Base-by-base conservation (phyloP, 2,329 filamentous ascomycete genomes). In the Cytospora chrysosperma region DNA sequence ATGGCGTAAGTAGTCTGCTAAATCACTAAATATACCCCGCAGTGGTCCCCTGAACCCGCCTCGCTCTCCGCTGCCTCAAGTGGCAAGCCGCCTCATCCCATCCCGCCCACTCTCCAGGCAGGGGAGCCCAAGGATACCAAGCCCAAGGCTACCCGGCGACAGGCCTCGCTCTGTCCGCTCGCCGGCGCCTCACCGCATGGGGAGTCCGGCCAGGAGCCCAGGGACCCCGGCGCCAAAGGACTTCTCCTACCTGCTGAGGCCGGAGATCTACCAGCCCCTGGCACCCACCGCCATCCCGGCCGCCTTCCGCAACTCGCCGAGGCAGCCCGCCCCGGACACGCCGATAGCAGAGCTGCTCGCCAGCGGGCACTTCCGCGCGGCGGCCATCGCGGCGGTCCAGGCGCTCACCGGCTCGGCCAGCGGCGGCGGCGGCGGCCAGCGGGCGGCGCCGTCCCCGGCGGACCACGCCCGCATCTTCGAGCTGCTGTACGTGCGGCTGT, bases 221-320 rank as follows among this genome's bases (percentile, higher is more conserved):
- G 65, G 74, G 52, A 74, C 78, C 62, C 70, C 76, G 13, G 74
- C 80, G n/a, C 75, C 79, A 40, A 90, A 91, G 70, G 89, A 96
- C 77, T 90, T 97, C 69, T 86, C 88, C 21, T 94, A 90, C 74
- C 86, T 97, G 53, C 84, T 95, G 13, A 86, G 88, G 24, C 88
- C 91, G 3, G 86, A 92, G 67, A 89, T 93, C 62, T 97, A 94
- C 78, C 93, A 97, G 72, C 87, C 89, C 1, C 81, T 97, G 27
- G 88, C 89, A 0, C 84, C 83, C 19, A 81, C 86, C 52, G 81
- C 82, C 66, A 75, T 88, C 15, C 85, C 87, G 0, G 71, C 79
- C 0, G 77, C 92, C 3, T 94, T 97, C 74, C 86, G 91, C 65
- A 85, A 85, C 67, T 85, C 91, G 0, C 75, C 86, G 24, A 81